These are phyloP conservation scores for Podaxis sp. DNA, from an alignment of 768 basidiomycete genomes.

Conservation along the genomic window DNA sequence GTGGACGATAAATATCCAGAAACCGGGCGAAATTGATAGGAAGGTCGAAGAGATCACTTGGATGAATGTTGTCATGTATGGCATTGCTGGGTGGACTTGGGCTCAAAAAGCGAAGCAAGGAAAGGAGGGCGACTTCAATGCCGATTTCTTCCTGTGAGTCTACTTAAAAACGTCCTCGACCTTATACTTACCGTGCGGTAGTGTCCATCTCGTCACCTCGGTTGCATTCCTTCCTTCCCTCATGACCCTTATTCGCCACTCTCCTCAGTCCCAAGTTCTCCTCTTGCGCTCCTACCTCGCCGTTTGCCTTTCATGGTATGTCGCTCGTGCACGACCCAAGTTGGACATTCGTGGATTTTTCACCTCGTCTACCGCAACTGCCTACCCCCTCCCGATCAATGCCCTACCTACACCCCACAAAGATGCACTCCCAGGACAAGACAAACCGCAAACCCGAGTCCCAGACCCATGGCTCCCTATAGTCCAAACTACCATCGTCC, in stretches of 20 bases:
- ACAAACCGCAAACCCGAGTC: constrained; percentile 29
- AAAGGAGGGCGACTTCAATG: constrained; percentile 33
- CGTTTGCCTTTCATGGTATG: constrained; percentile 45
- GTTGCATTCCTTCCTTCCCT: constrained; percentile 55
- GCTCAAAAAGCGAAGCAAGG: constrained; percentile 21
- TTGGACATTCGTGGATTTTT: constrained; percentile 51
- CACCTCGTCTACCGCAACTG: constrained; percentile 18
- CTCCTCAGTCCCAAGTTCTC: constrained; percentile 38
- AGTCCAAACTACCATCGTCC: constrained; percentile 45
- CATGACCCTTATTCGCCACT: constrained; percentile 26
- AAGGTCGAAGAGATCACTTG: constrained; percentile 66
- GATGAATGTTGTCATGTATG: constrained; percentile 51
- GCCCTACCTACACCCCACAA: constrained; percentile 22
- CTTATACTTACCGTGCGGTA: constrained; percentile 18
- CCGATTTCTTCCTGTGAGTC: constrained; percentile 60
- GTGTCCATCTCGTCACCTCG: constrained; percentile 66
- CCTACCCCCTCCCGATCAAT: constrained; percentile 12
- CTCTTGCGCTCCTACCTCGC: constrained; percentile 60
- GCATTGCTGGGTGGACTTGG: constrained; percentile 45
- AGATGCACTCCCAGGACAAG: constrained; percentile 19
- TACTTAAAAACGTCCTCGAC: neutral
- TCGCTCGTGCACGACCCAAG: constrained; percentile 50
- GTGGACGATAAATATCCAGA: constrained; percentile 38
- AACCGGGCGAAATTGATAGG: constrained; percentile 33
- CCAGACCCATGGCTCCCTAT: constrained; percentile 61